Base-by-base conservation (phyloP, 768 basidiomycete genomes). In the Lentinula sp. region DNA sequence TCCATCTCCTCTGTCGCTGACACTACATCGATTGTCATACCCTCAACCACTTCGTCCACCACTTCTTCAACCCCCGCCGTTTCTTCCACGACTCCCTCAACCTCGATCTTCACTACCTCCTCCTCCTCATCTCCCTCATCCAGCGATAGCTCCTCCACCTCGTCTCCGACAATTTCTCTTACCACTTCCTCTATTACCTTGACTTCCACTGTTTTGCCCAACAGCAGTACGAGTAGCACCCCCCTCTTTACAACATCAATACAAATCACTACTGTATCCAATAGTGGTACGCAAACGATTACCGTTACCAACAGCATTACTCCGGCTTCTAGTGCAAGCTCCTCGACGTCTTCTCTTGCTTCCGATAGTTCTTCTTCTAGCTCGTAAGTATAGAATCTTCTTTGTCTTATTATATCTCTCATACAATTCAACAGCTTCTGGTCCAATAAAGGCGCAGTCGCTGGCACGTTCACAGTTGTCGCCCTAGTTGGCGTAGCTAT, bases 381-480 rank as follows among this genome's bases (percentile, higher is more conserved):
- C 28, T 59, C 57, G 57, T 59, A 15, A 46, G 45, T 50, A 36
- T 23, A 28, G 28, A 28, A 43, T n/a, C 16, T 36, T 33, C 36
- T 39, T 35, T 59, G 33, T 10, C 16, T 48, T 18, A 48, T 10
- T 48, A 7, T 18, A 16, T 9, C 46, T 13, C 33, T 36, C 3
- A 36, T 16, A 36, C 4, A 20, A 37, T 20, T 20, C 36, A 7
- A 16, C 46, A 80, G 79, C 64, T 79, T 80, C 70, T 73, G 79
- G 60, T 61, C 71, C 45, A 72, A 76, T 58, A 75, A 70, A 41
- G 76, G 72, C 41, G 79, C 76, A 0, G 74, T 78, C 18, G 79
- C 77, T 0, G 74, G 73, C 46, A 75, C 74, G 0, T 80, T 79
- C 61, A 70, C 74, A 42, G 67, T 73, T 49, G 70, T 73, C 49